phyloP scores from a whole-genome alignment of 805 yeast species.

The Ascoidea rubescens region DNA sequence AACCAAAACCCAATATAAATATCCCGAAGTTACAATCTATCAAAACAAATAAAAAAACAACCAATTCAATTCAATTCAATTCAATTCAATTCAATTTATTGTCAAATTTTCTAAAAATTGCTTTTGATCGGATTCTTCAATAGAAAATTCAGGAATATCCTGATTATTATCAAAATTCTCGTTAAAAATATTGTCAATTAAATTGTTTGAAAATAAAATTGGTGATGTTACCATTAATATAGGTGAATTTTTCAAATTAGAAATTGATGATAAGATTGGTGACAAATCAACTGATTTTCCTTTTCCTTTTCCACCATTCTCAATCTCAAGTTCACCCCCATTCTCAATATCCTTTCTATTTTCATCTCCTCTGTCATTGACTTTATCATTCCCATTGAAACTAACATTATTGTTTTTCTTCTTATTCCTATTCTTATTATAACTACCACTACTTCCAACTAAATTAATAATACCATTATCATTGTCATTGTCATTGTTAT shows the following conservation, averaged over 20 bases:
- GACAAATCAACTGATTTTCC: not conserved
- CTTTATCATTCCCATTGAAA: no score
- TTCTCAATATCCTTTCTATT: not conserved
- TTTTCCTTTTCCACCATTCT: no score
- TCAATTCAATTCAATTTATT: no score
- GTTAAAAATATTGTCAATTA: no score
- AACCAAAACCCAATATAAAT: constrained; percentile 1
- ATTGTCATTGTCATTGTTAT: not conserved
- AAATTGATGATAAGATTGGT: not conserved
- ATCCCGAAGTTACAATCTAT: not conserved
- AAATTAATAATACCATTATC: not conserved
- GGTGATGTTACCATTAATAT: not conserved
- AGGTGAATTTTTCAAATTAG: not conserved
- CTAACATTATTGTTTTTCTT: no score
- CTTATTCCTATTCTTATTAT: no score
- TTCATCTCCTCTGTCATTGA: not conserved
- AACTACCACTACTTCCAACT: no score
- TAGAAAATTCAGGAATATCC: not conserved
- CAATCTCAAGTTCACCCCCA: not conserved
- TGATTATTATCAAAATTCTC: no score
- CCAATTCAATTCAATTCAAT: no score
- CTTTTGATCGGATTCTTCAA: not conserved
- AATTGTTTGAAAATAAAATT: no score
- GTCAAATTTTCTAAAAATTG: no score
- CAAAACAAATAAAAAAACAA: no score